phyloP scores from a whole-genome alignment of 345 rosid genomes.

The Citrus unshiu region DNA sequence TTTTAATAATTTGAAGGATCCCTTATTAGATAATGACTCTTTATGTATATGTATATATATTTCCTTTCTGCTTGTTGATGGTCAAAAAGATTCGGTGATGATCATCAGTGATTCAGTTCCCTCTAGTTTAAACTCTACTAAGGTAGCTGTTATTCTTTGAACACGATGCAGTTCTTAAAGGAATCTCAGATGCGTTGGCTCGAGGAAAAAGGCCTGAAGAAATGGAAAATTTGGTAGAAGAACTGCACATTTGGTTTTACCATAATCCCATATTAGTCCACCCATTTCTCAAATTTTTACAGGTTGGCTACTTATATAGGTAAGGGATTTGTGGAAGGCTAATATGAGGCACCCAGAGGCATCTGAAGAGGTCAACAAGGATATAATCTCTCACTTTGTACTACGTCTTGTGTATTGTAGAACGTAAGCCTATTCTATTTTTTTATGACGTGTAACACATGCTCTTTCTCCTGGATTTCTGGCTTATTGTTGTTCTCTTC shows the following conservation, averaged over 20 bases:
- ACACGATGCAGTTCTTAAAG: slow-evolving; percentile 63
- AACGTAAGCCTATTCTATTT: slow-evolving; percentile 44
- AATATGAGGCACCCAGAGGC: slow-evolving; percentile 61
- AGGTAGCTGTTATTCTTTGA: background rate
- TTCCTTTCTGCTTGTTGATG: background rate
- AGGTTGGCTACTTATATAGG: slow-evolving; percentile 26
- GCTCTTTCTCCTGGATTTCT: background rate
- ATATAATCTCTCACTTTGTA: slow-evolving; percentile 78
- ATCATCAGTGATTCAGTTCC: background rate
- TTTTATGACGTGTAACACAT: background rate
- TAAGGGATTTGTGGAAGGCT: slow-evolving; percentile 45
- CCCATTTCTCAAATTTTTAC: background rate
- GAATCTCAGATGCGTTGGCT: slow-evolving; percentile 68
- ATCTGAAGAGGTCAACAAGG: slow-evolving; percentile 55
- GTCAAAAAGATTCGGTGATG: background rate
- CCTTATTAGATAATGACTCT: too few relatives aligned
- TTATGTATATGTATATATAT: too few relatives aligned
- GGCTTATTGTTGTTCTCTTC: background rate
- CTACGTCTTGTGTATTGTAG: slow-evolving; percentile 89
- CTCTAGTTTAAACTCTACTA: background rate
- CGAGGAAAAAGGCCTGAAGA: slow-evolving; percentile 77
- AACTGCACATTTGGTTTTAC: background rate
- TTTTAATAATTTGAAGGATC: too few relatives aligned
- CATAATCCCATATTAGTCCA: background rate
- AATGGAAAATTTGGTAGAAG: slow-evolving; percentile 59